Conservation (phyloP, 257 asterid genomes). For the Asclepias syriaca region DNA sequence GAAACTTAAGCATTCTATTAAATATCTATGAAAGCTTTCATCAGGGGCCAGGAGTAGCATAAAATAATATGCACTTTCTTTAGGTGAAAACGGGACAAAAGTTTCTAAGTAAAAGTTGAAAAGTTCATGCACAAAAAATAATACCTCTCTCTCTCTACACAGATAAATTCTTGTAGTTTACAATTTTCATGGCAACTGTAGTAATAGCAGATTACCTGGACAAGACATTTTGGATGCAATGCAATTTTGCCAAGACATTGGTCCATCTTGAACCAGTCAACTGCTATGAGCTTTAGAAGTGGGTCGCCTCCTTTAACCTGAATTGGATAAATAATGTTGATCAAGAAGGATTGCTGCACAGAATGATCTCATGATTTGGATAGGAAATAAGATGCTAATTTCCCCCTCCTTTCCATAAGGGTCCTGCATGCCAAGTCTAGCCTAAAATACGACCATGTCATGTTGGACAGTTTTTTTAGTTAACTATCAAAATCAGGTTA, state of each 20-base stretch:
- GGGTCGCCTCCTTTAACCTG: constrained; percentile 96
- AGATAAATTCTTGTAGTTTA: background rate
- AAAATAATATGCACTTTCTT: background rate
- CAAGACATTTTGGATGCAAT: constrained; percentile 75
- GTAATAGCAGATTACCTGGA: constrained; percentile 53
- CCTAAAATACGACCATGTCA: background rate
- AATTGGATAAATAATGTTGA: constrained; percentile 18
- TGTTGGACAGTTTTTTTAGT: background rate
- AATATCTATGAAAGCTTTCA: background rate
- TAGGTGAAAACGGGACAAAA: background rate
- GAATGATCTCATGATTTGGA: background rate
- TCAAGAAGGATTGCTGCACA: background rate
- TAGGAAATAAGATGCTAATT: background rate
- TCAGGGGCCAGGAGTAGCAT: background rate
- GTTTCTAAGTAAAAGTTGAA: background rate
- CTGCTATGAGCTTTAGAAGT: constrained; percentile 85
- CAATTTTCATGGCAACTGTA: background rate
- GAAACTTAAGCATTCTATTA: background rate
- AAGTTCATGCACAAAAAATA: background rate
- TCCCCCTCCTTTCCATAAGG: background rate
- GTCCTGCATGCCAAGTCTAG: background rate
- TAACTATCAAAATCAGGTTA: background rate
- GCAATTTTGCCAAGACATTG: constrained; percentile 56
- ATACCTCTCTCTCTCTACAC: background rate
- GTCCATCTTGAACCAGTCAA: constrained; percentile 96